Base-by-base conservation (phyloP, 2,329 filamentous ascomycete species). In the Paecilomyces sp. region DNA sequence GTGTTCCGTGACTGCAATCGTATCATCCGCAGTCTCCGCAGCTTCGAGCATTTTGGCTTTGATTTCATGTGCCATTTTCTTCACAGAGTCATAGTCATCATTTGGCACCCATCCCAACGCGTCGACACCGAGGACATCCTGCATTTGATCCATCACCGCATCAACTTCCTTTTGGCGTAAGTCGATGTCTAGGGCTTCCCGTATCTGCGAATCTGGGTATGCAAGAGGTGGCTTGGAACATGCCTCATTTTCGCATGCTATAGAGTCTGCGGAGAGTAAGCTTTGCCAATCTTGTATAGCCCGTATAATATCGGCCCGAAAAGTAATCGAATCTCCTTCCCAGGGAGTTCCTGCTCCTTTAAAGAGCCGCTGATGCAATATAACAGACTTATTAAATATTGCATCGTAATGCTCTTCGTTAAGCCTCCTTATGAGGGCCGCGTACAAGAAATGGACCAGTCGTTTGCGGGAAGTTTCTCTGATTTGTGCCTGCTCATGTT, bases 101-200 rank as follows among this genome's bases (percentile, higher is more conserved):
- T 60, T 62, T n/a, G 65, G 58, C 0, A 66, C 62, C 68, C 67
- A 71, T 8, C 66, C 68, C 9, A 69, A 60, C 24, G 61, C 12
- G 51, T 64, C 62, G 24, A 69, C 56, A 2, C 63, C 67, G 47
- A 71, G 50, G 54, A 18, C 53, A 33, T 68, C 12, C 41, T 58
- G 59, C 51, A 64, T 61, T 47, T 59, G 34, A 28, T 66, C 61
- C 53, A 68, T 63, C 22, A 64, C 64, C 3, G 51, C 60, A 61
- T 70, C 65, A 1, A 63, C 62, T 52, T 66, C 65, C 58, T 58
- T 58, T 50, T 70, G 64, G 18, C 18, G 41, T 2, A 3, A 18
- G n/a, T 47, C 15, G 6, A 47, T 6, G 22, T 47, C 15, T 1
- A 22, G 22, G 22, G 22, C 22, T 22, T 22, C 22, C 22, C 22